These are phyloP conservation scores for Berberis thunbergii DNA, from an alignment of 164 flowering plant genomes.

Conservation along the genomic window DNA sequence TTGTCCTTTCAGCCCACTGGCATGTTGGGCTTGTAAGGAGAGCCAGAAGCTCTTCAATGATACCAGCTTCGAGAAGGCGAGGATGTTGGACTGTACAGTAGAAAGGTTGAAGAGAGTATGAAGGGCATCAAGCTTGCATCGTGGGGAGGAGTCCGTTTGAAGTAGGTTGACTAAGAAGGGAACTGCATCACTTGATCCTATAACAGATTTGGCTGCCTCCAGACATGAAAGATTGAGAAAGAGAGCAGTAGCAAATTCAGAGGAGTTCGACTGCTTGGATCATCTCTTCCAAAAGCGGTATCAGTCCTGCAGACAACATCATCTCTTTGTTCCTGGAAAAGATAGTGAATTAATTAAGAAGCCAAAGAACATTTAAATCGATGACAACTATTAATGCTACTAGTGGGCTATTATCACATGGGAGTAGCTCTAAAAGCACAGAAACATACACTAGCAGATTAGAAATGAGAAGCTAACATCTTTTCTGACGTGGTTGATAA, in stretches of 20 bases:
- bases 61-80: slow-evolving; percentile 59
- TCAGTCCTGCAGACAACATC: slow-evolving; percentile 64
- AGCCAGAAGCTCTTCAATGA: slow-evolving; percentile 41
- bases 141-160: slow-evolving; percentile 29
- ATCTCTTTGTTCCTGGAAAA: slow-evolving; percentile 78
- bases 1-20: slow-evolving; percentile 57
- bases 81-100: slow-evolving; percentile 41
- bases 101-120: slow-evolving; percentile 83
- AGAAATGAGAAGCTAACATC: too few species aligned
- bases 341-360: neutral
- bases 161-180: slow-evolving; percentile 55
- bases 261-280: slow-evolving; percentile 33
- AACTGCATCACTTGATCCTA: slow-evolving; percentile 72
- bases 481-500: too few species aligned
- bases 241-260: slow-evolving; percentile 71
- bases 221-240: slow-evolving; percentile 88
- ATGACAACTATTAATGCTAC: neutral
- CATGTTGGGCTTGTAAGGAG: slow-evolving; percentile 30
- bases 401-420: too few species aligned
- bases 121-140: slow-evolving; percentile 79
- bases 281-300: slow-evolving; percentile 64
- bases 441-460: too few species aligned
- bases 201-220: slow-evolving; percentile 76
- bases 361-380: neutral
- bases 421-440: too few species aligned